Evolutionary conservation across 768 basidiomycete genomes (phyloP), one percentile per base, ranked within the genome.

Genomic region (Amanita fuliginea): DNA sequence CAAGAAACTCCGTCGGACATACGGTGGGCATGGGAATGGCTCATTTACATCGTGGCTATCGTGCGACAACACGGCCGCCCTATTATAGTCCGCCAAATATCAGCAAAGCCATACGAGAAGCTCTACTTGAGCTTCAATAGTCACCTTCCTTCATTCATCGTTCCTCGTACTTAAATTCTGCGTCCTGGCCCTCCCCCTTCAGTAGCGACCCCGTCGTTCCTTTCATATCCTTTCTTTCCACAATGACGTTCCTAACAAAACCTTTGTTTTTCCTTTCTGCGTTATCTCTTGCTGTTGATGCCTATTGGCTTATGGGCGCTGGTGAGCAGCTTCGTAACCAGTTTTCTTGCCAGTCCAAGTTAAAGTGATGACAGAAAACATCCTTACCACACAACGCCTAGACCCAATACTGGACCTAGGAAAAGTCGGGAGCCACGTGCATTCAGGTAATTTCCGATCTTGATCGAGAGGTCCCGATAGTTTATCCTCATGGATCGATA

Each of bases 261-360:
- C 48, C 57, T 54, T 51, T 64, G 55, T 46, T 66, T 28, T 49
- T 64, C 37, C 44, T 72, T 50, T 58, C 62, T 21, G 61, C 59
- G 40, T 54, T 67, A 48, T 60, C 57, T 22, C 57, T 65, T 43
- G 61, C 63, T 33, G 64, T 63, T 40, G 63, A 69, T 54, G 72
- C 69, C 3, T 75, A 73, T 55, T 73, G 70, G 69, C 64, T 75
- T 41, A 70, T 71, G 67, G 72, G 68, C 7, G 54, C 61, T 18
- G 63, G 72, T 72, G 28, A 18, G 70, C 52, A 18, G 21, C 22
- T 24, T 51, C n/a, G 3, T 22, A 19, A 5, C 8, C 14, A 14
- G 7, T 14, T 33, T 28, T 21, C 6, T 46, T 33, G n/a, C 30
- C 19, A 21, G 16, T 19, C 34, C n/a, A 48, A 2, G 18, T 11